These are phyloP conservation scores for Solanum tarijense DNA, from an alignment of 257 asterid genomes.

Conservation along the genomic window DNA sequence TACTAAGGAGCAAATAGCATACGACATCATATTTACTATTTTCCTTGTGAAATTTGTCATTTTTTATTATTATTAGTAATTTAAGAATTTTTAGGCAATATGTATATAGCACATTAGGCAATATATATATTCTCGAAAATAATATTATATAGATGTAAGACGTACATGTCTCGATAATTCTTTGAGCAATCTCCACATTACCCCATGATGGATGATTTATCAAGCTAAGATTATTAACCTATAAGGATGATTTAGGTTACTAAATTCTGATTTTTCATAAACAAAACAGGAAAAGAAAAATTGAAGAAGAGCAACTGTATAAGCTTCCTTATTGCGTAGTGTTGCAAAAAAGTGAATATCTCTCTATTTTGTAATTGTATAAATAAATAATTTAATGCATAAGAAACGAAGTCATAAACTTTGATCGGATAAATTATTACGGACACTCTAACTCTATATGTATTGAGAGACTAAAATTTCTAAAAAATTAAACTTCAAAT, in stretches of 20 bases:
- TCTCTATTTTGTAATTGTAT: background rate
- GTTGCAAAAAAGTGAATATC: too few relatives aligned
- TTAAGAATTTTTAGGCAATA: background rate
- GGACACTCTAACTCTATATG: background rate
- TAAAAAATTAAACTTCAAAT: background rate
- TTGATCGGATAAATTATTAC: background rate
- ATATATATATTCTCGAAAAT: too few relatives aligned
- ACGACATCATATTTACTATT: background rate
- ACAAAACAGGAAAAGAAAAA: too few relatives aligned
- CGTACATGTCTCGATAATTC: too few relatives aligned
- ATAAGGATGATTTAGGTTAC: background rate
- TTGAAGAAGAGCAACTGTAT: background rate
- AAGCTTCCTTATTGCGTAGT: accelerated
- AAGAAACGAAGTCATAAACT: background rate
- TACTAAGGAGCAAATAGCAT: background rate
- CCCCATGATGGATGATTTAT: too few relatives aligned
- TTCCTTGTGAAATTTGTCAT: background rate
- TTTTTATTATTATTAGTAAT: background rate
- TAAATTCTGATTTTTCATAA: background rate
- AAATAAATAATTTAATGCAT: background rate
- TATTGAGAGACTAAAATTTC: too few relatives aligned
- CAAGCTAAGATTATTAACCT: background rate
- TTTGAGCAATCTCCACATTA: too few relatives aligned
- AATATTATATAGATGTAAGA: too few relatives aligned
- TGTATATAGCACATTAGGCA: background rate